A percentile compares a stretch with the other conserved stretches of the same genome.
Evolutionary conservation across 225 moss, liverwort and hornwort species (phyloP).

Genomic region (Pseudoscleropodium purum): DNA sequence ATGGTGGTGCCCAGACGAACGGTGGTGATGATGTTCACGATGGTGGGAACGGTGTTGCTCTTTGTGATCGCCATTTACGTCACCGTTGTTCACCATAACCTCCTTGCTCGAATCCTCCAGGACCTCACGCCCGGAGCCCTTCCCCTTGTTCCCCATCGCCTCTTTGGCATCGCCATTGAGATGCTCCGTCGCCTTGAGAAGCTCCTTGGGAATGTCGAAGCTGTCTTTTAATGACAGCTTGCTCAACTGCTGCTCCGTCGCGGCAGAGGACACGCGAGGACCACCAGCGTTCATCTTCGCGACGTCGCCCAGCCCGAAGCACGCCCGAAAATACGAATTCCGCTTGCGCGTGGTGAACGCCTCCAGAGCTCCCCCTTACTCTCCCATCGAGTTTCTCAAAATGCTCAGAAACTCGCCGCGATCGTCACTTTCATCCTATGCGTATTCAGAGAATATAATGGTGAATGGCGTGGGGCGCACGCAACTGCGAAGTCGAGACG

Average conservation of each 20-base stretch:
- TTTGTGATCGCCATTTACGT: not conserved
- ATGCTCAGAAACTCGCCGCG: not conserved
- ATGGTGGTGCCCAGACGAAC: not conserved
- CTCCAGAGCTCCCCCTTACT: constrained; percentile 11
- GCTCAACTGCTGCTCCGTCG: constrained; percentile 32
- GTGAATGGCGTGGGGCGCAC: not conserved
- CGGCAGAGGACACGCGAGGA: constrained; percentile 12
- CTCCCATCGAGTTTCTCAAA: not conserved
- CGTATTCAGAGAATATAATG: not conserved
- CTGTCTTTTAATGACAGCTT: constrained; percentile 21
- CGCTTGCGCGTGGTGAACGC: constrained; percentile 10
- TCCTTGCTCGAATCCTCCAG: constrained; percentile 20
- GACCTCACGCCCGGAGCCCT: constrained; percentile 1
- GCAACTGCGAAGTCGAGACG: not conserved
- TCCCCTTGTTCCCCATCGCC: not conserved
- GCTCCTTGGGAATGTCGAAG: constrained; percentile 24
- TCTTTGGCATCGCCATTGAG: constrained; percentile 14
- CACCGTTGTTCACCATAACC: not conserved
- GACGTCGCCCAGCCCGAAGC: constrained; percentile 14
- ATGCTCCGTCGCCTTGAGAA: constrained; percentile 14
- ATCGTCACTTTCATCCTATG: not conserved
- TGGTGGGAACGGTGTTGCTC: constrained; percentile 5
- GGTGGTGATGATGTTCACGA: constrained; percentile 6
- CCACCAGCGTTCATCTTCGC: constrained; percentile 12
- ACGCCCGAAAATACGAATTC: constrained; percentile 5